These are phyloP conservation scores for Ascocoryne sarcoides DNA, from an alignment of 2,329 filamentous ascomycete genomes.

Conservation along the genomic window DNA sequence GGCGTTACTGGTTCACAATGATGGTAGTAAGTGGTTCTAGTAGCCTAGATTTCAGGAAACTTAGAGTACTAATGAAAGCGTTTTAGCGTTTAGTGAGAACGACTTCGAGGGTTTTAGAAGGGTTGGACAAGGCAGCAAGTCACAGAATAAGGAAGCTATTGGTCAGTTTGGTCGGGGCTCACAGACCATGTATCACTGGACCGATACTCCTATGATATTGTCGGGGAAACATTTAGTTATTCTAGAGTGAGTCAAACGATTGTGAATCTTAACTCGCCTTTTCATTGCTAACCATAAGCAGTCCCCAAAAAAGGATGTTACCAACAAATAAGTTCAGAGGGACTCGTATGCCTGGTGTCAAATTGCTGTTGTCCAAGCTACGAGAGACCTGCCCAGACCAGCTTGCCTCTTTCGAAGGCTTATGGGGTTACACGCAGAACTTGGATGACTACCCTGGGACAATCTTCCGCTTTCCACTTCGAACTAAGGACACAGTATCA, in stretches of 20 bases:
- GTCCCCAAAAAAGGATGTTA: constrained; percentile 22
- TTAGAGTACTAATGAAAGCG: not conserved
- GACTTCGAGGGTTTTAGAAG: constrained; percentile 29
- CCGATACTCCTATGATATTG: constrained; percentile 29
- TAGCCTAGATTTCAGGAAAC: not conserved
- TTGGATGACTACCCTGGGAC: constrained; percentile 20
- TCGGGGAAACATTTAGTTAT: constrained; percentile 28
- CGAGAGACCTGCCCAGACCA: constrained; percentile 14
- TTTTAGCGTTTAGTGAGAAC: constrained; percentile 22
- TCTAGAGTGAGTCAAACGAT: constrained; percentile 23
- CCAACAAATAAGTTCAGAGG: constrained; percentile 13
- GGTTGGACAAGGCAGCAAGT: constrained; percentile 29
- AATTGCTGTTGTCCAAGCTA: constrained; percentile 16
- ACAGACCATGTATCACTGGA: constrained; percentile 32
- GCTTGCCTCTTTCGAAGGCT: constrained; percentile 16
- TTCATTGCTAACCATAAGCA: constrained; percentile 1
- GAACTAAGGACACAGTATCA: constrained; percentile 2
- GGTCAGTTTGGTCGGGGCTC: constrained; percentile 30
- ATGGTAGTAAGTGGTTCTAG: constrained; percentile 23
- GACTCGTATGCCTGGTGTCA: constrained; percentile 18
- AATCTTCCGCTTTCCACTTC: constrained; percentile 25
- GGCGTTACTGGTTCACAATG: constrained; percentile 27
- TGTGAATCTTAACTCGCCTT: not conserved
- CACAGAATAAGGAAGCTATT: constrained; percentile 21
- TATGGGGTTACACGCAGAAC: constrained; percentile 18